Evolutionary conservation across 805 yeast species (phyloP), one percentile per base, ranked within the genome.

Genomic region (Zygosaccharomyces siamensis): DNA sequence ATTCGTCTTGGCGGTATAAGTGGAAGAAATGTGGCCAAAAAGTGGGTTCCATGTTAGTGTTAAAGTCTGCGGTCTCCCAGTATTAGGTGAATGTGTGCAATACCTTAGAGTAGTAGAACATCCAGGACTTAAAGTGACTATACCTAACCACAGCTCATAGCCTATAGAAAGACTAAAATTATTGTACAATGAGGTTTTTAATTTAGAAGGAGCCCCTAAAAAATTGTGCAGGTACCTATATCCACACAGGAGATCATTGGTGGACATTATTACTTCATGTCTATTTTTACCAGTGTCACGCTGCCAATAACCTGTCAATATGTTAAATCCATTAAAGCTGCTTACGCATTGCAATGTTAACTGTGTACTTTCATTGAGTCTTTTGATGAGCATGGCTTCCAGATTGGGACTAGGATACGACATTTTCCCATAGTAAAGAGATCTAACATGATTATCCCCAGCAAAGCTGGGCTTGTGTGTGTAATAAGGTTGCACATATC

Each of bases 31-130:
- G 55, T 89, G 90, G 2, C 99, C 99, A 62, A 92, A 72, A 12
- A 93, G 72, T 1, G 99, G 99, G 64, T 93, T 93, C 49, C 84
- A 75, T 0, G 96, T 83, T 35, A 92, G 61, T 0, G 98, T 86
- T 76, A 93, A 78, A 0, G 96, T 86, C 53, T 90, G 69, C 0
- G 99, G 99, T 53, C 88, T 85, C 3, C 95, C 95, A 0, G 96
- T 86, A 38, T 86, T 80, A 0, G 93, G 81, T 0, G 96, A 81
- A 52, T 87, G 83, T 0, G 97, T 87, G 1, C 92, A 78, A 64
- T 93, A 92, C 39, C 97, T 70, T 42, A 89, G 64, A 0, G 95
- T 92, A 1, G 95, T 79, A 0, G 96, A 87, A 16, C 90, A 63
- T 0, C 97, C 98, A 0, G 97, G 97, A 50, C 92, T 83, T 77